Evolutionary conservation across 1,284 basidiomycete species (phyloP).

Genomic region (Agroathelia rolfsii): DNA sequence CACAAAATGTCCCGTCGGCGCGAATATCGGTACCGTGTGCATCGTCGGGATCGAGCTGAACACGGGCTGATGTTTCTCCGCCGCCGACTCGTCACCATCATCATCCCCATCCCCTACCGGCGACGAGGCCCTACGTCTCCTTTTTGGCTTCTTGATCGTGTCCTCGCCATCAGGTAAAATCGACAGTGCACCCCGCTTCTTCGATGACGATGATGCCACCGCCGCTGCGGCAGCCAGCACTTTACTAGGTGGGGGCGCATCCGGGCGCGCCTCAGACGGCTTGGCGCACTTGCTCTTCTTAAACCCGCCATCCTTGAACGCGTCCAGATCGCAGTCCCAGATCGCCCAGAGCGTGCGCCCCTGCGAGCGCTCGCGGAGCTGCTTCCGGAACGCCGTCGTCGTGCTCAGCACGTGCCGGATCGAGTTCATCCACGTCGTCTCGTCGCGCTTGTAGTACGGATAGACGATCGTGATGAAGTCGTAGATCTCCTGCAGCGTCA

Average conservation of each 20-base stretch:
- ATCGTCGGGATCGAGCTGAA: slow-evolving; percentile 25
- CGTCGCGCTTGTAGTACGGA: slow-evolving; percentile 87
- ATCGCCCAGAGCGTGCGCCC: slow-evolving; percentile 73
- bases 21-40: slow-evolving; percentile 42
- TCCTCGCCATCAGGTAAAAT: too few relatives aligned
- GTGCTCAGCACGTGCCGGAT: slow-evolving; percentile 82
- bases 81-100: slow-evolving; percentile 27
- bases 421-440: slow-evolving; percentile 94
- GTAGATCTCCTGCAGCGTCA: slow-evolving; percentile 93
- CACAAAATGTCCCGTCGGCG: slow-evolving; percentile 39
- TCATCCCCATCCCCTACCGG: slow-evolving; percentile 30
- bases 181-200: too few relatives aligned
- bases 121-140: slow-evolving; percentile 26
- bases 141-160: slow-evolving; percentile 31
- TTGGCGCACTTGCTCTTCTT: slow-evolving; percentile 57
- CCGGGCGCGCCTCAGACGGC: slow-evolving; percentile 49
- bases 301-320: slow-evolving; percentile 62
- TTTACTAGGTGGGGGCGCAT: too few relatives aligned
- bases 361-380: slow-evolving; percentile 51
- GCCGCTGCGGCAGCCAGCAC: too few relatives aligned
- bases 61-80: slow-evolving; percentile 29
- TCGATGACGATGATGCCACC: too few relatives aligned
- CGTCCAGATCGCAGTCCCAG: slow-evolving; percentile 60
- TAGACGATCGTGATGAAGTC: slow-evolving; percentile 91
- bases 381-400: slow-evolving; percentile 70